Evolutionary conservation across 208 protist species (phyloP).

Genomic region (Crithidia thermophila): DNA sequence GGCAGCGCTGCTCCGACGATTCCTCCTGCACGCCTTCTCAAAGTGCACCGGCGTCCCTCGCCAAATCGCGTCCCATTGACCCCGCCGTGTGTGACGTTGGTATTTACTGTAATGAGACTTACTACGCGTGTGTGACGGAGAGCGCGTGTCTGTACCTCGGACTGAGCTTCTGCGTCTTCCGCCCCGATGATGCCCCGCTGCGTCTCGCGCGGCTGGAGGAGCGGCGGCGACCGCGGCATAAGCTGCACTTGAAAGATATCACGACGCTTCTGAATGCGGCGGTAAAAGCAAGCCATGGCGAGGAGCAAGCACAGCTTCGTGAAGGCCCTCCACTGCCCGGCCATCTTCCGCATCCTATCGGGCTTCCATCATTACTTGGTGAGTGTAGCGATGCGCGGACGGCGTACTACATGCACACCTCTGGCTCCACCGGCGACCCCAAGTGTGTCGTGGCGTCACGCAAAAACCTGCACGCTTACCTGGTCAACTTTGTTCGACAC

Average conservation of each 20-base stretch:
- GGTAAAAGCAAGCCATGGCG: background rate
- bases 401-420: constrained; percentile 70
- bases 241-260: constrained; percentile 27
- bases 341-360: too few relatives aligned
- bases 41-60: too few relatives aligned
- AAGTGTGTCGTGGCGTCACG: constrained; percentile 56
- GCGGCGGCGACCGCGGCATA: constrained; percentile 21
- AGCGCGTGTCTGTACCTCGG: constrained; percentile 46
- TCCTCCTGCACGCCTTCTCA: background rate
- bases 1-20: too few relatives aligned
- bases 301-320: too few relatives aligned
- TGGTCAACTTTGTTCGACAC: constrained; percentile 33
- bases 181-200: constrained; percentile 41
- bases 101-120: constrained; percentile 41
- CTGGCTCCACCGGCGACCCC: constrained; percentile 59
- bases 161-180: constrained; percentile 47
- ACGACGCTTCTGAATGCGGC: constrained; percentile 21
- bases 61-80: background rate
- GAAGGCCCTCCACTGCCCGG: too few relatives aligned
- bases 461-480: constrained; percentile 49
- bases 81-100: constrained; percentile 35
- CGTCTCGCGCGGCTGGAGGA: constrained; percentile 28
- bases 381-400: constrained; percentile 16
- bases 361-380: too few relatives aligned
- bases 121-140: constrained; percentile 48